Evolutionary conservation across 2,329 filamentous ascomycete species (phyloP), one percentile per base, ranked within the genome.

Genomic region (Diaporthe ampelina): DNA sequence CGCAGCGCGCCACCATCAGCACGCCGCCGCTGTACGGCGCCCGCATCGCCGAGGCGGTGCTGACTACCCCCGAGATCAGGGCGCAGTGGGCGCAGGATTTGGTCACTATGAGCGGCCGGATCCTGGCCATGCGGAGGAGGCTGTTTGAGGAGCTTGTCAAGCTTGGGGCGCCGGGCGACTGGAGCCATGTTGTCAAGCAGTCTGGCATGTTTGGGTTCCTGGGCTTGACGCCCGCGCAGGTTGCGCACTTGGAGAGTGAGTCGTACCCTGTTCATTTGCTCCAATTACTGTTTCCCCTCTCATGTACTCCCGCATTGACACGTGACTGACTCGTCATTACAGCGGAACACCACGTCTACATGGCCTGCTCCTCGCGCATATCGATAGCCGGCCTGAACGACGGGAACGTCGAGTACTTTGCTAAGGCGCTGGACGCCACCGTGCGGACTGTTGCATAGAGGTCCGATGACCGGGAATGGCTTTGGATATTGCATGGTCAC

Each of bases 201-300:
- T 82, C 77, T 15, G 83, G 84, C 37, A 85, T 85, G 84, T 85
- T 85, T 77, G 81, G 81, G 0, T 84, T 82, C 73, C 88, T 88
- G 0, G 89, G 89, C 0, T 80, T 91, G 75, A 85, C 76, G 6
- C 84, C 87, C 74, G 74, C 80, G 4, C 88, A 90, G 76, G 87
- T 90, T 11, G 75, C 76, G 4, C 74, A 76, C 0, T 74, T 83
- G 0, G 80, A 82, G 78, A 79, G 81, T 81, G 77, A 71, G 80
- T 67, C 3, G 2, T 11, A 26, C 48, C 13, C 21, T 3, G 1
- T 4, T 13, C 24, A 6, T 21, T 26, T 11, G 5, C 0, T 45
- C 11, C 9, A 9, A 50, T 11, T 50, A 2, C 1, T 52, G 1
- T 26, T 10, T 54, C 24, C 50, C 19, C 43, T 21, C 2, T 2